phyloP scores from a whole-genome alignment of 495 filamentous ascomycete genomes.

The Parachaetomium inaequale region DNA sequence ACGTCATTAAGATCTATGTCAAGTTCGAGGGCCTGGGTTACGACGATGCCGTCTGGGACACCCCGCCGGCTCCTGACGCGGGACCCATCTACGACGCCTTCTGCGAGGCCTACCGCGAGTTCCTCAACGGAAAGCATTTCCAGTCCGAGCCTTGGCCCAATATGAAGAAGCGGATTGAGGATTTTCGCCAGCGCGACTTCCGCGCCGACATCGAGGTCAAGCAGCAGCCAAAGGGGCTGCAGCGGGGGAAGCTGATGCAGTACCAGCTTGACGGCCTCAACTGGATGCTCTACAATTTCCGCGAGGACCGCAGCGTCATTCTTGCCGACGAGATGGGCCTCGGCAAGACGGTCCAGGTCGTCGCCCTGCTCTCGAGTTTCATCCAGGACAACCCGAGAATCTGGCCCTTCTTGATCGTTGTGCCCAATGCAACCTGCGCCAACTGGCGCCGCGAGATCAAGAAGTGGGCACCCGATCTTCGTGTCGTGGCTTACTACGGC shows the following conservation, averaged over 20 bases:
- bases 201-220: conserved; percentile 59
- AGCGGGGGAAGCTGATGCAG: conserved; percentile 78
- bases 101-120: conserved; percentile 76
- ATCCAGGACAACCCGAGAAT: conserved; percentile 67
- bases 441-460: conserved; percentile 98
- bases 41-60: conserved; percentile 87
- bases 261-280: conserved; percentile 95
- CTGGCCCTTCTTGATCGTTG: conserved; percentile 91
- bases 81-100: conserved; percentile 76
- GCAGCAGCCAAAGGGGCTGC: conserved; percentile 68
- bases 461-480: conserved; percentile 79
- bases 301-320: conserved; percentile 77
- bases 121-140: conserved; percentile 70
- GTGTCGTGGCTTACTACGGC: conserved; percentile 90
- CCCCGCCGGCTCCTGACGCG: conserved; percentile 65
- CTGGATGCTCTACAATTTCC: conserved; percentile 94
- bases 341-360: conserved; percentile 95
- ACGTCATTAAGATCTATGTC: conserved; percentile 68
- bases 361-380: conserved; percentile 75
- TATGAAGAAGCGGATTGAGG: conserved; percentile 59
- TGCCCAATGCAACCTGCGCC: conserved; percentile 88
- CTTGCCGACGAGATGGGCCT: conserved; percentile 99
- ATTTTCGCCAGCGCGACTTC: conserved; percentile 63
- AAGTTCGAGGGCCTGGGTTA: conserved; percentile 97
- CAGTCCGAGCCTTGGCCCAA: conserved; percentile 46